Conservation (phyloP, 1,284 basidiomycete species). For the Ceratobasidium sp. region DNA sequence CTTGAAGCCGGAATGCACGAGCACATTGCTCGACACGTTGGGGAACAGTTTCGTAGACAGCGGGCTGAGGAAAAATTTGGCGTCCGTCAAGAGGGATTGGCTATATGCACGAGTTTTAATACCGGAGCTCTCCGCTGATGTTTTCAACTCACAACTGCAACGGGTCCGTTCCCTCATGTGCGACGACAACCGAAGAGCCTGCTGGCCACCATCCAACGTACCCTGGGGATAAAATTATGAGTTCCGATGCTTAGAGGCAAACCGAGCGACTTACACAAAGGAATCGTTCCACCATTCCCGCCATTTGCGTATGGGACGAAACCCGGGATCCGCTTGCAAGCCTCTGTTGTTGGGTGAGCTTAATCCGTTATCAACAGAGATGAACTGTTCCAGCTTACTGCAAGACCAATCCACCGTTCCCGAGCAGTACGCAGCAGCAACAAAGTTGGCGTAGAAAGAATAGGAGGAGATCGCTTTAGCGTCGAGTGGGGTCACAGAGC, state of each 20-base stretch:
- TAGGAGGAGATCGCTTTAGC: slow-evolving; percentile 62
- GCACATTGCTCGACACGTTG: slow-evolving; percentile 7
- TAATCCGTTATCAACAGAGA: background rate
- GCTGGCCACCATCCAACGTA: slow-evolving; percentile 58
- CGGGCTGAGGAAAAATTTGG: slow-evolving; percentile 8
- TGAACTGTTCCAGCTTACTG: slow-evolving; percentile 61
- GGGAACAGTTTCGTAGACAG: slow-evolving; percentile 25
- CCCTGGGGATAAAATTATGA: slow-evolving; percentile 52
- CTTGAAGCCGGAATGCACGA: slow-evolving; percentile 36
- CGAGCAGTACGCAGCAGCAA: slow-evolving; percentile 68
- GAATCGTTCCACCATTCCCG: slow-evolving; percentile 14
- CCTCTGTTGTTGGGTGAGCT: background rate
- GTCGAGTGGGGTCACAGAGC: slow-evolving; percentile 61
- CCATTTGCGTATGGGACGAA: slow-evolving; percentile 35
- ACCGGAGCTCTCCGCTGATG: background rate
- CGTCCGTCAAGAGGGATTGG: slow-evolving; percentile 30
- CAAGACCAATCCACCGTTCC: slow-evolving; percentile 68
- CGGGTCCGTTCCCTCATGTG: slow-evolving; percentile 49
- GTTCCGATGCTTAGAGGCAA: slow-evolving; percentile 1
- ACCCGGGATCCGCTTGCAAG: slow-evolving; percentile 27
- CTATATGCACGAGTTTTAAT: slow-evolving; percentile 18
- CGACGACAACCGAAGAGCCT: slow-evolving; percentile 48
- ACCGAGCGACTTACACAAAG: slow-evolving; percentile 60
- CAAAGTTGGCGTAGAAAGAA: slow-evolving; percentile 69
- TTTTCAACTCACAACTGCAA: slow-evolving; percentile 31